A percentile compares a stretch with the other conserved stretches of the same genome.
phyloP scores from a whole-genome alignment of 225 moss, liverwort and hornwort genomes.

The Neckera pumila region DNA sequence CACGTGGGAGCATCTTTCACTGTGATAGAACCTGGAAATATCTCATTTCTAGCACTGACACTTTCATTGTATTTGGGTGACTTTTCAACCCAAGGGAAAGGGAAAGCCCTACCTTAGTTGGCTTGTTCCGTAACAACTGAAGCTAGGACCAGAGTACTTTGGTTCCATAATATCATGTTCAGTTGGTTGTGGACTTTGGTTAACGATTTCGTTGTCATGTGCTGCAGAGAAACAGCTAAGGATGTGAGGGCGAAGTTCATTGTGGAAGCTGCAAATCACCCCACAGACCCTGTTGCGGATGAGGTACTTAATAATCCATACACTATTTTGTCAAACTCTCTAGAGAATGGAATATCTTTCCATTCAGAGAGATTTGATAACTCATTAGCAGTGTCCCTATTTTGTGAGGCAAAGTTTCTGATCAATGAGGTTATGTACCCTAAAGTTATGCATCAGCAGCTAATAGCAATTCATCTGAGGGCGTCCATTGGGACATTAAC shows the following conservation, averaged over 20 bases:
- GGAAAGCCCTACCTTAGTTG: background rate
- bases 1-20: too few species aligned
- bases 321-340: background rate
- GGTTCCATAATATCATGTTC: background rate
- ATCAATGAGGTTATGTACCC: background rate
- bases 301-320: constrained; percentile 27
- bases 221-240: constrained; percentile 66
- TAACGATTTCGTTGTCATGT: background rate
- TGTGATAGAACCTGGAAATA: background rate
- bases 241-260: constrained; percentile 83
- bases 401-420: background rate
- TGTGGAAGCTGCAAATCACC: constrained; percentile 94
- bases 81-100: background rate
- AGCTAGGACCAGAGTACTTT: background rate
- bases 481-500: background rate
- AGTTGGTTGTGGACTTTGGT: background rate
- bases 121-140: too few species aligned
- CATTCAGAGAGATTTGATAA: background rate
- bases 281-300: constrained; percentile 86
- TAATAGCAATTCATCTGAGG: background rate
- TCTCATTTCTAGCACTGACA: background rate
- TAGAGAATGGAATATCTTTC: background rate
- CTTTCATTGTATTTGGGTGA: background rate
- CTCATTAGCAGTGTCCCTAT: background rate
- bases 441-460: background rate